Percentiles rank a stretch among this genome's conserved stretches.
These are phyloP conservation scores for Aegilops tauschii DNA, from an alignment of 176 grass and related monocot species.

Conservation along the genomic window DNA sequence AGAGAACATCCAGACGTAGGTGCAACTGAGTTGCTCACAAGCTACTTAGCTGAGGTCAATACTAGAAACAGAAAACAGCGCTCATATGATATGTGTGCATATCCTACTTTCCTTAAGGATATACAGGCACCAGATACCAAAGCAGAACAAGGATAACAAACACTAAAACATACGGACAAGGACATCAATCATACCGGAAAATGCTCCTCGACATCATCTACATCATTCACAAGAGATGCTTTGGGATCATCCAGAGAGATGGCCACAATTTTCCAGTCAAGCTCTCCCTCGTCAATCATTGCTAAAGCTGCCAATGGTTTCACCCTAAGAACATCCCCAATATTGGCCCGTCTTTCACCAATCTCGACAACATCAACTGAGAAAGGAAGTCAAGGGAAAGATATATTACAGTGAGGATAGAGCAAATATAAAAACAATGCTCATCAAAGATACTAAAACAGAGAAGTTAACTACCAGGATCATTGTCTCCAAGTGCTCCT, in stretches of 20 bases:
- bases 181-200: slow-evolving; percentile 67
- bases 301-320: slow-evolving; percentile 97
- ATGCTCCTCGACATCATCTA: slow-evolving; percentile 92
- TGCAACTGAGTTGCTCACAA: background rate
- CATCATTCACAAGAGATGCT: slow-evolving; percentile 96
- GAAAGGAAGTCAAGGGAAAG: slow-evolving; percentile 11
- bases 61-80: background rate
- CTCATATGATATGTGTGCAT: background rate
- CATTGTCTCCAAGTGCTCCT: slow-evolving; percentile 95
- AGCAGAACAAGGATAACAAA: slow-evolving; percentile 16
- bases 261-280: slow-evolving; percentile 98
- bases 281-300: slow-evolving; percentile 98
- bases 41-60: background rate
- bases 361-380: slow-evolving; percentile 99
- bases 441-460: background rate
- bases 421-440: slow-evolving; percentile 15
- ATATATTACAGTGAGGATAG: slow-evolving; percentile 3
- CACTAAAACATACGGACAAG: slow-evolving; percentile 7
- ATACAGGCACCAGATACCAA: background rate
- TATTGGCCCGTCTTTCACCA: slow-evolving; percentile 76
- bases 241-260: slow-evolving; percentile 96
- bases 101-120: background rate
- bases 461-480: slow-evolving; percentile 63
- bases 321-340: slow-evolving; percentile 93
- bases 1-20: no score